Conservation (phyloP, 352 stramenopile genomes). For the Phytophthora cactorum region DNA sequence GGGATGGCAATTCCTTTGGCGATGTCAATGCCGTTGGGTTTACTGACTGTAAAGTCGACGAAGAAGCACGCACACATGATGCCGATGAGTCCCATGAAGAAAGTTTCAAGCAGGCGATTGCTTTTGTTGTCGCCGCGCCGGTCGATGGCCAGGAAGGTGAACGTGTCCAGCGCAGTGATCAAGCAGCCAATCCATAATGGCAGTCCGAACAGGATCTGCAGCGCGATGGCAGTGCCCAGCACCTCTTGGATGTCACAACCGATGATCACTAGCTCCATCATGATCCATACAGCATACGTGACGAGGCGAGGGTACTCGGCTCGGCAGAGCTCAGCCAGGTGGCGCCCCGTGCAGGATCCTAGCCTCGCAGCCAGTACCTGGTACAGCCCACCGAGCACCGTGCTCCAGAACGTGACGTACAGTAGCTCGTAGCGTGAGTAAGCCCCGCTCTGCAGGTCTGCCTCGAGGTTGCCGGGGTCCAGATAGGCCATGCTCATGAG, state of each 20-base stretch:
- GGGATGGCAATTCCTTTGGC: slow-evolving; percentile 79
- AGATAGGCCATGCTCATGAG: slow-evolving; percentile 72
- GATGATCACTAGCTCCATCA: slow-evolving; percentile 90
- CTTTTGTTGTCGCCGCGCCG: slow-evolving; percentile 57
- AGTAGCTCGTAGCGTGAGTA: slow-evolving; percentile 87
- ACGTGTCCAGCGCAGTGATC: slow-evolving; percentile 74
- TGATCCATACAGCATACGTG: slow-evolving; percentile 73
- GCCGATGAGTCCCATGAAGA: slow-evolving; percentile 90
- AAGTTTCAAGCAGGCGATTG: slow-evolving; percentile 73
- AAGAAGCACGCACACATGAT: slow-evolving; percentile 92
- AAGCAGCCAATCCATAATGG: slow-evolving; percentile 85
- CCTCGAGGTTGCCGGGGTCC: slow-evolving; percentile 93
- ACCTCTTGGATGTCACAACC: slow-evolving; percentile 89
- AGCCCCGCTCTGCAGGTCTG: slow-evolving; percentile 90
- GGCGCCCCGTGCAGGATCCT: slow-evolving; percentile 84
- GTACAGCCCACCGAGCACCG: slow-evolving; percentile 81
- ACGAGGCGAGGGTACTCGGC: slow-evolving; percentile 64
- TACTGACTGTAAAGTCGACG: slow-evolving; percentile 83
- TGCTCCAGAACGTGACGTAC: slow-evolving; percentile 88
- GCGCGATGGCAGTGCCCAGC: slow-evolving; percentile 76
- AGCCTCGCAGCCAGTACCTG: slow-evolving; percentile 90
- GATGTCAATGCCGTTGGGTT: slow-evolving; percentile 71
- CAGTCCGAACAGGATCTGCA: slow-evolving; percentile 75
- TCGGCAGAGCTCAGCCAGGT: slow-evolving; percentile 79
- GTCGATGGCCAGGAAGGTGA: slow-evolving; percentile 90